Evolutionary conservation across 306 rosid genomes (phyloP).

Genomic region (Parietaria judaica): DNA sequence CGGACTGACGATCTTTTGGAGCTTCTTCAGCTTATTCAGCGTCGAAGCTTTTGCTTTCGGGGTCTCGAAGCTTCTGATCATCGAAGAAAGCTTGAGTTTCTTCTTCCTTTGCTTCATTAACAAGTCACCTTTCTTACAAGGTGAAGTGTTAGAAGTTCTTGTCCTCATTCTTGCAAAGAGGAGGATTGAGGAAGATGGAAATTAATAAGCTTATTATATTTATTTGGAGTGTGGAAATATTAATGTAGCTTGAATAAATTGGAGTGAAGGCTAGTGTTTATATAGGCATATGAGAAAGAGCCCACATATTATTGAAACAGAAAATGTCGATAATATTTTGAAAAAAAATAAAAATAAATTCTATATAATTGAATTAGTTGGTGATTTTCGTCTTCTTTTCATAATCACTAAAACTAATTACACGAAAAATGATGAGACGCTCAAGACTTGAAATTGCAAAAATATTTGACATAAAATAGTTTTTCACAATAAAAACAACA

Average conservation of each 20-base stretch:
- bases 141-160: conserved; percentile 3
- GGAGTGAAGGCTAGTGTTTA: conserved; percentile 4
- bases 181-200: conserved; percentile 2
- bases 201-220: not conserved
- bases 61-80: conserved; percentile 16
- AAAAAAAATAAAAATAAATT: not conserved
- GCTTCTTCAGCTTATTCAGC: conserved; percentile 41
- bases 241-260: not conserved
- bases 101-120: conserved; percentile 39
- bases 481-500: too few relatives aligned
- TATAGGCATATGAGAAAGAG: conserved; percentile 7
- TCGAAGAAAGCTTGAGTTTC: conserved; percentile 32
- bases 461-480: too few relatives aligned
- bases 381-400: too few relatives aligned
- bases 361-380: too few relatives aligned
- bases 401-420: too few relatives aligned
- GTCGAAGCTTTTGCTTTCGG: conserved; percentile 12
- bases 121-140: conserved; percentile 23
- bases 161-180: conserved; percentile 30
- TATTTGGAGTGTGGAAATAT: not conserved
- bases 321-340: not conserved
- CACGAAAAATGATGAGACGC: too few relatives aligned
- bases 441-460: too few relatives aligned
- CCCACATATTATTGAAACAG: not conserved
- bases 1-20: conserved; percentile 41